Conservation (phyloP, 768 basidiomycete genomes). For the Calocybe cyanea region DNA sequence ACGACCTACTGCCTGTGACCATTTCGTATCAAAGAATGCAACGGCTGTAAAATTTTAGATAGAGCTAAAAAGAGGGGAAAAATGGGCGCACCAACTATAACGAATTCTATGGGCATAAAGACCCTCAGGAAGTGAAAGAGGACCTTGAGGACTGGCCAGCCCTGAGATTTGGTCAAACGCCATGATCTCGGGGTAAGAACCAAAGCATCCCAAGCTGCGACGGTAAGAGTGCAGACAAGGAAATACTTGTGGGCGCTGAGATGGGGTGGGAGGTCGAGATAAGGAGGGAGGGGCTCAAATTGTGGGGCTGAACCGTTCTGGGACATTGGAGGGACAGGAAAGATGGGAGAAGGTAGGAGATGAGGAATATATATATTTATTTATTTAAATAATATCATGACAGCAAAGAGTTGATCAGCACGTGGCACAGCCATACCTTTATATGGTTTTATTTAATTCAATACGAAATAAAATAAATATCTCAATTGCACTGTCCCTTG, state of each 20-base stretch:
- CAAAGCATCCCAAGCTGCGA: conserved; percentile 87
- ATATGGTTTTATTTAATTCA: too few species aligned
- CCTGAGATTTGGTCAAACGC: conserved; percentile 58
- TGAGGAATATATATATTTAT: conserved; percentile 5
- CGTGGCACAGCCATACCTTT: too few species aligned
- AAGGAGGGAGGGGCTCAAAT: conserved; percentile 47
- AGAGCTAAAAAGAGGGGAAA: background rate
- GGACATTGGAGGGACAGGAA: conserved; percentile 26
- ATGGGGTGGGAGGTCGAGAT: conserved; percentile 72
- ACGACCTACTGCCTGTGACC: conserved; percentile 46
- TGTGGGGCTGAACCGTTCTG: too few species aligned
- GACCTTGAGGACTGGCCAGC: conserved; percentile 77
- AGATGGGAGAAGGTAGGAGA: conserved; percentile 9
- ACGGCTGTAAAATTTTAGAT: conserved; percentile 47
- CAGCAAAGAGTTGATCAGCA: background rate
- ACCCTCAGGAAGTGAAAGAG: conserved; percentile 71
- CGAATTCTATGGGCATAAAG: conserved; percentile 79
- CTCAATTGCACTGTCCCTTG: too few species aligned
- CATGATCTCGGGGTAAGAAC: conserved; percentile 79
- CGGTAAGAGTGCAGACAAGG: conserved; percentile 84
- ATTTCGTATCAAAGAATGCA: conserved; percentile 80
- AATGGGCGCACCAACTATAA: conserved; percentile 55
- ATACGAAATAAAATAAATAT: too few species aligned
- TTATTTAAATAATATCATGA: conserved; percentile 1
- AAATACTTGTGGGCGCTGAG: conserved; percentile 87